These are phyloP conservation scores for Rhodotorula sp. DNA, from an alignment of 1,284 basidiomycete species.

Conservation along the genomic window DNA sequence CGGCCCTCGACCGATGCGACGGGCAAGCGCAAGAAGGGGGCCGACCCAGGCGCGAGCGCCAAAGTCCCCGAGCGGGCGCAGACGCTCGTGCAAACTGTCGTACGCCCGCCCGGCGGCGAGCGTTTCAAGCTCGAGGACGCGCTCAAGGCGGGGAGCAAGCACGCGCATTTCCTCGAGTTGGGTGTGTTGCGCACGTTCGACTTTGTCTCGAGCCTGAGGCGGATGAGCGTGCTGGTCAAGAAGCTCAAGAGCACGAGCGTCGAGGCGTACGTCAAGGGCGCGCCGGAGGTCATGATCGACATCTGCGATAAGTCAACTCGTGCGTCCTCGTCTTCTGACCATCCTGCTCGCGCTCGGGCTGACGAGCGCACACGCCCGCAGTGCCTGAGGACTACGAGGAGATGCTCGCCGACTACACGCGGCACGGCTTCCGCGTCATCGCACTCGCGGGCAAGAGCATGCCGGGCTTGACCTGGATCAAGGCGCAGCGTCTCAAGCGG, in stretches of 20 bases:
- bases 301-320: slow-evolving; percentile 88
- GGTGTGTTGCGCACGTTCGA: slow-evolving; percentile 97
- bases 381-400: slow-evolving; percentile 98
- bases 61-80: slow-evolving; percentile 69
- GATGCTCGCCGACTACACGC: slow-evolving; percentile 93
- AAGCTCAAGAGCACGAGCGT: slow-evolving; percentile 89
- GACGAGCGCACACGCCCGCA: slow-evolving; percentile 48
- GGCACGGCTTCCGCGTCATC: slow-evolving; percentile 95
- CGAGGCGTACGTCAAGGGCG: slow-evolving; percentile 98
- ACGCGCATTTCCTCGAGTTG: slow-evolving; percentile 91
- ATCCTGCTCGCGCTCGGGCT: neutral
- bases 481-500: slow-evolving; percentile 95
- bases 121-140: slow-evolving; percentile 91
- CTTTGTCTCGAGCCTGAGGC: slow-evolving; percentile 86
- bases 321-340: slow-evolving; percentile 55
- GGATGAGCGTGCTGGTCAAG: slow-evolving; percentile 99
- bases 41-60: slow-evolving; percentile 52
- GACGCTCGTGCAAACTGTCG: slow-evolving; percentile 93
- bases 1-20: slow-evolving; percentile 9
- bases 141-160: slow-evolving; percentile 75
- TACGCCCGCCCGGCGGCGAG: slow-evolving; percentile 87
- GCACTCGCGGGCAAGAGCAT: slow-evolving; percentile 97
- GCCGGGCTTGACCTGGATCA: slow-evolving; percentile 92
- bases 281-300: slow-evolving; percentile 94
- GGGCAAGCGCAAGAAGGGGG: slow-evolving; percentile 28